Conservation (phyloP, 2,329 filamentous ascomycete genomes). For the Emergomyces pasteurianus region DNA sequence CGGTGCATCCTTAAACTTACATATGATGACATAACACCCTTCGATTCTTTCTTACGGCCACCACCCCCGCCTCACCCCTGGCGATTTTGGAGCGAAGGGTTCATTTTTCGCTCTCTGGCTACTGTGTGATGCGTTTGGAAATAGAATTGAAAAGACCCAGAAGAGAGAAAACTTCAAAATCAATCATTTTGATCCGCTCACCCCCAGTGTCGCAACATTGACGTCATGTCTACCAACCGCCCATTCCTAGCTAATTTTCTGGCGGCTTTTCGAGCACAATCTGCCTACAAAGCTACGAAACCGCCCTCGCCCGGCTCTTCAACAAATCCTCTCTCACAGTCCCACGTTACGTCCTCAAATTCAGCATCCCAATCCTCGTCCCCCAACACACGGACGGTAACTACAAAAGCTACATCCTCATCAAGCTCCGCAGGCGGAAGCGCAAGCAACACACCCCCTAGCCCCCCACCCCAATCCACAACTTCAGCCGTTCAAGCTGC, state of each 20-base stretch:
- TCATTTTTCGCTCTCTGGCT: not conserved
- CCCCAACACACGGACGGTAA: constrained; percentile 36
- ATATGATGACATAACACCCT: not conserved
- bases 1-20: too few relatives aligned
- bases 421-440: constrained; percentile 10
- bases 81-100: not conserved
- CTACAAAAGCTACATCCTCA: constrained; percentile 30
- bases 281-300: constrained; percentile 45
- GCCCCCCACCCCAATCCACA: constrained; percentile 9
- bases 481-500: constrained; percentile 27
- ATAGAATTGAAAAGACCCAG: not conserved
- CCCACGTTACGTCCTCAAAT: constrained; percentile 22
- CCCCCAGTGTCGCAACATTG: not conserved
- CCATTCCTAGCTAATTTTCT: constrained; percentile 57
- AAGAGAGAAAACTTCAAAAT: not conserved
- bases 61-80: too few relatives aligned
- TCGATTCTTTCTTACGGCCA: not conserved
- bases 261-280: constrained; percentile 54
- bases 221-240: constrained; percentile 51
- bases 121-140: not conserved
- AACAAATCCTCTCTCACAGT: constrained; percentile 19
- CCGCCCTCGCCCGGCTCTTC: constrained; percentile 21
- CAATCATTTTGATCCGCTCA: not conserved
- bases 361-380: constrained; percentile 29
- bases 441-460: constrained; percentile 10